Evolutionary conservation across 805 yeast species (phyloP).

Genomic region (Wickerhamomyces chaumierensis): DNA sequence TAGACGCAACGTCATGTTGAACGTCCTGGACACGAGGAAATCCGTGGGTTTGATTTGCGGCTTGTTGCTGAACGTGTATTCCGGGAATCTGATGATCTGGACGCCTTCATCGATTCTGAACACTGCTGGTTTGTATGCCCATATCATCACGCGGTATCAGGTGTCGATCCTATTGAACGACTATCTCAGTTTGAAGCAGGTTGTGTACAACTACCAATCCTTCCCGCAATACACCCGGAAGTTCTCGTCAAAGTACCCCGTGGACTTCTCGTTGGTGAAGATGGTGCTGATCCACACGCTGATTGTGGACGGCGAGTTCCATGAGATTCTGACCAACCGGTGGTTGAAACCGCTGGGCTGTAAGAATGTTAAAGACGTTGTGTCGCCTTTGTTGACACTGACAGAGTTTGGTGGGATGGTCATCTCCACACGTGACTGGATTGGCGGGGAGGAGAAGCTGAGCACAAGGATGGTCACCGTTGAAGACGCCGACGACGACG

Average conservation of each 20-base stretch:
- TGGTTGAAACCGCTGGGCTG: slow-evolving; percentile 91
- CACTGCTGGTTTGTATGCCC: slow-evolving; percentile 79
- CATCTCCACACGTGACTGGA: slow-evolving; percentile 84
- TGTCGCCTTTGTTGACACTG: slow-evolving; percentile 80
- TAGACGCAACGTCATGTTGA: slow-evolving; percentile 44
- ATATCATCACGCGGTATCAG: slow-evolving; percentile 55
- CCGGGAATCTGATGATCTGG: slow-evolving; percentile 78
- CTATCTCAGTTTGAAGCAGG: slow-evolving; percentile 79
- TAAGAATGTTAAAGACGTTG: slow-evolving; percentile 56
- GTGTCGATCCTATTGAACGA: slow-evolving; percentile 76
- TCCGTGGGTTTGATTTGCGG: slow-evolving; percentile 85
- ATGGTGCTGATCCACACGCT: slow-evolving; percentile 88
- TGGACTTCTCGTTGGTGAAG: slow-evolving; percentile 65
- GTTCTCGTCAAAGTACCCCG: slow-evolving; percentile 52
- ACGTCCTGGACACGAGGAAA: slow-evolving; percentile 58
- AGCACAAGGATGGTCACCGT: slow-evolving; percentile 34
- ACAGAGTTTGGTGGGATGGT: slow-evolving; percentile 96
- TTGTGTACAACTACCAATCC: slow-evolving; percentile 84
- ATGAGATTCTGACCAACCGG: slow-evolving; percentile 77
- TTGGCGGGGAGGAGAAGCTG: slow-evolving; percentile 55
- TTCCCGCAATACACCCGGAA: slow-evolving; percentile 79
- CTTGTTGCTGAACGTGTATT: slow-evolving; percentile 64
- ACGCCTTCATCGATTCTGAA: slow-evolving; percentile 65
- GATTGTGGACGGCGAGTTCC: slow-evolving; percentile 87
- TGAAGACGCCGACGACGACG: not conserved